Conservation (phyloP, 371 early-diverging fungal species). For the Phascolomyces articulosus region DNA sequence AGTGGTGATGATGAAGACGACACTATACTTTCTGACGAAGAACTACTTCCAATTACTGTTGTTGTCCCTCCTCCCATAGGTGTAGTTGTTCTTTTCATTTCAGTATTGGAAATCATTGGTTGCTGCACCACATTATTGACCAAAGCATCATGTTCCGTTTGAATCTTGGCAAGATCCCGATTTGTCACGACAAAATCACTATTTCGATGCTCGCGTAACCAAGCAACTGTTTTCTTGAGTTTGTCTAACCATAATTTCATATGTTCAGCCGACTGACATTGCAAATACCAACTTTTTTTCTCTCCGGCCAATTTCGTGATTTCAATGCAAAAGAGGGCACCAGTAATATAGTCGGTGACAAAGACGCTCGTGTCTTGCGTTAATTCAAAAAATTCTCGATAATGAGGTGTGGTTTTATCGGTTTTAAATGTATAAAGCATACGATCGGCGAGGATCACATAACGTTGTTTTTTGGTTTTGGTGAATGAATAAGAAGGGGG, state of each 20-base stretch:
- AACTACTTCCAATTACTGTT: background rate
- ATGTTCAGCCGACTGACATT: constrained; percentile 31
- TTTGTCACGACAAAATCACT: background rate
- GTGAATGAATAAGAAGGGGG: constrained; percentile 41
- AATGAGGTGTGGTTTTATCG: constrained; percentile 22
- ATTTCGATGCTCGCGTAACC: constrained; percentile 15
- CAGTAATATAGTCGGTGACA: constrained; percentile 37
- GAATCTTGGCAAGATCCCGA: constrained; percentile 7
- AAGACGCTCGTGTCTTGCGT: constrained; percentile 34
- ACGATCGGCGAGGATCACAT: constrained; percentile 36
- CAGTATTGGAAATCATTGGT: background rate
- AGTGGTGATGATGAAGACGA: background rate
- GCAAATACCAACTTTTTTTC: constrained; percentile 29
- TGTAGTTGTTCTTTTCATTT: background rate
- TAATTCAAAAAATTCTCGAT: constrained; percentile 38
- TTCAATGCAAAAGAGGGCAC: constrained; percentile 36
- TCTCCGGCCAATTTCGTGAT: constrained; percentile 27
- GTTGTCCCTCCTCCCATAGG: background rate
- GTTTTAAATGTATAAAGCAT: constrained; percentile 39
- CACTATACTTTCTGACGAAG: background rate
- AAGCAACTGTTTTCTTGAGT: constrained; percentile 30
- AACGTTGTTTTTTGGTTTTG: constrained; percentile 29
- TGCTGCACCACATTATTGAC: constrained; percentile 6
- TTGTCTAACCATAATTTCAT: constrained; percentile 41
- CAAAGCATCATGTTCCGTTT: constrained; percentile 24